These are phyloP conservation scores for Lentinula sp. DNA, from an alignment of 768 basidiomycete genomes.

Conservation along the genomic window DNA sequence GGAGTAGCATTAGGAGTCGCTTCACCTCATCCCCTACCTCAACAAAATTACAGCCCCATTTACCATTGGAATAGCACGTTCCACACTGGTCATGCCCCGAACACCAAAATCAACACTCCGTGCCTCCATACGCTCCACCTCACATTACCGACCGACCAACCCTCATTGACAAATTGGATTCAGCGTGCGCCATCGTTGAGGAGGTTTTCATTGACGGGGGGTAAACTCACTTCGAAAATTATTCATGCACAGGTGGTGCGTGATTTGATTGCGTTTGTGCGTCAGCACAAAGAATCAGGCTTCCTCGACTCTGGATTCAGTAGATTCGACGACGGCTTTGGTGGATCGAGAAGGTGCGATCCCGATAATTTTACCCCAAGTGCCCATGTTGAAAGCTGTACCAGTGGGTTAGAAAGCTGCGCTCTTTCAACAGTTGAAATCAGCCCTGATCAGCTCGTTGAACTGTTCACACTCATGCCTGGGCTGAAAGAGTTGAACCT, in stretches of 20 bases:
- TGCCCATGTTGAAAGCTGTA: too few relatives aligned
- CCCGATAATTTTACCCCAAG: too few relatives aligned
- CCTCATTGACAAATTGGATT: background rate
- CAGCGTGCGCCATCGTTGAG: background rate
- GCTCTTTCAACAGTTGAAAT: background rate
- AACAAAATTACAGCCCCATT: background rate
- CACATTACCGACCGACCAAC: background rate
- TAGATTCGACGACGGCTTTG: background rate
- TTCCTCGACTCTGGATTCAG: background rate
- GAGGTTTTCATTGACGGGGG: background rate
- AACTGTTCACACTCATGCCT: background rate
- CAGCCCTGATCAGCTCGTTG: background rate
- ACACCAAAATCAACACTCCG: background rate
- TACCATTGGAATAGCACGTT: background rate
- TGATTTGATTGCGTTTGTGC: background rate
- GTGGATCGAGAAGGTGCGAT: too few relatives aligned
- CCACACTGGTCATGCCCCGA: background rate
- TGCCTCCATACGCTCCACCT: background rate
- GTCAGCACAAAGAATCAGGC: background rate
- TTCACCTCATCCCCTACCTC: background rate
- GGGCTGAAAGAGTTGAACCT: background rate
- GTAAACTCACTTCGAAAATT: background rate
- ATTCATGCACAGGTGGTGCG: background rate
- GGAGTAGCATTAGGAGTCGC: background rate
- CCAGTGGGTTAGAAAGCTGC: background rate